These are phyloP conservation scores for Escallonia rubra DNA, from an alignment of 129 eudicot genomes.

Conservation along the genomic window DNA sequence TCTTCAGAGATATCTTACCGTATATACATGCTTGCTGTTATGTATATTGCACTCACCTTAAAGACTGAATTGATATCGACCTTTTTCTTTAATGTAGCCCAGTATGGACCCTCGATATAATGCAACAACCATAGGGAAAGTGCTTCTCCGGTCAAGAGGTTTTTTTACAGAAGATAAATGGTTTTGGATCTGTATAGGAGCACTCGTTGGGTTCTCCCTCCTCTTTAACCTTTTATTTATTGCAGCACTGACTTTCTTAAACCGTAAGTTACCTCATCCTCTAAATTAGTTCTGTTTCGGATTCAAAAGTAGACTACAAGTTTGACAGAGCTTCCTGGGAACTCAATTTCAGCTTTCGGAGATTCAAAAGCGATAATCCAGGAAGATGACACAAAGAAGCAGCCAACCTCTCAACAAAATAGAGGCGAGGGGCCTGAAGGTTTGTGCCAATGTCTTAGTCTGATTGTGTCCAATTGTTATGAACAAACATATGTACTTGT, in stretches of 20 bases:
- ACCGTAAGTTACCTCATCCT: constrained; percentile 44
- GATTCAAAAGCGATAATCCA: constrained; percentile 44
- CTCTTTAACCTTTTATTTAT: constrained; percentile 63
- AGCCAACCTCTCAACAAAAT: background rate
- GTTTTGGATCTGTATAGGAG: constrained; percentile 76
- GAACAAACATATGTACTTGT: no score
- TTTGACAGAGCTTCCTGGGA: constrained; percentile 7
- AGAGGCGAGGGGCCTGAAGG: constrained; percentile 9
- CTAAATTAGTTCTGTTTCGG: no score
- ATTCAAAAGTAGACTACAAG: background rate
- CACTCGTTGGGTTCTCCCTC: constrained; percentile 55
- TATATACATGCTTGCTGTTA: no score
- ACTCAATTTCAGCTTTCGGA: constrained; percentile 39
- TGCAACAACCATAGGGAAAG: constrained; percentile 55
- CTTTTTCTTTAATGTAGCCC: constrained; percentile 23
- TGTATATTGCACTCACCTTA: no score
- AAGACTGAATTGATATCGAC: no score
- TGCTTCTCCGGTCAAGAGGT: constrained; percentile 46
- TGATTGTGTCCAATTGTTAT: no score
- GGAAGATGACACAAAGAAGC: constrained; percentile 31
- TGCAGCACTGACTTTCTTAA: constrained; percentile 58
- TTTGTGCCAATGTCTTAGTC: background rate
- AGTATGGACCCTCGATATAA: constrained; percentile 45
- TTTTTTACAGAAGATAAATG: constrained; percentile 45
- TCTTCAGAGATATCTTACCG: no score